Evolutionary conservation across 495 filamentous ascomycete genomes (phyloP), one percentile per base, ranked within the genome.

Genomic region (Podospora pseudoanserina): DNA sequence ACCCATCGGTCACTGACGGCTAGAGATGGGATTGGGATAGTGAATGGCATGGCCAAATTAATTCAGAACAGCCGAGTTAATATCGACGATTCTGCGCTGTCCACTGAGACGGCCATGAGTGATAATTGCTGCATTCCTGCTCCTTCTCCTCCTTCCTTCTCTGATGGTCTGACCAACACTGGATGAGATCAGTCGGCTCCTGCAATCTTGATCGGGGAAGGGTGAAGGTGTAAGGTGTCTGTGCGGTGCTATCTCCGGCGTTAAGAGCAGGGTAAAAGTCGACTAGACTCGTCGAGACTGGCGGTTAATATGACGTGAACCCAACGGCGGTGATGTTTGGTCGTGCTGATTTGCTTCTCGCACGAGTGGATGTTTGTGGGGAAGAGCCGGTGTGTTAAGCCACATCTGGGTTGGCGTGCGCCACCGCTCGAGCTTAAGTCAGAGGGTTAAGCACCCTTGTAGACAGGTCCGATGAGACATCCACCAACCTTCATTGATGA

Each of bases 31-130:
- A 68, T 72, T 65, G 70, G 62, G 67, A 66, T 67, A 63, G 68
- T 62, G 23, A 69, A 75, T 72, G 71, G 73, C 68, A 73, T 71
- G 65, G 65, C 67, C 65, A 76, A 75, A 75, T 75, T 75, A 73
- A 76, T 60, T 68, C 68, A 65, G 63, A 56, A 71, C 68, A 71
- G 72, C 69, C 68, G 67, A 68, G 58, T 72, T 73, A 77, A 74
- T 72, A 73, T 78, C 71, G 61, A 57, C 68, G 65, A 69, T 72
- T 74, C 74, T 76, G 74, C 73, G 39, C 66, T 67, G 61, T 64
- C 61, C 61, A 44, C 32, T 39, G 61, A 32, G 30, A 44, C 61
- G 34, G 28, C 23, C 5, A 20, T 27, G 23, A 9, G 18, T 58
- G 23, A 58, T 58, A 5, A 58, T 27, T 20, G 19, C 18, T 27